phyloP scores from a whole-genome alignment of 1,139 yeast species.

The Protomyces lactucae-debilis region DNA sequence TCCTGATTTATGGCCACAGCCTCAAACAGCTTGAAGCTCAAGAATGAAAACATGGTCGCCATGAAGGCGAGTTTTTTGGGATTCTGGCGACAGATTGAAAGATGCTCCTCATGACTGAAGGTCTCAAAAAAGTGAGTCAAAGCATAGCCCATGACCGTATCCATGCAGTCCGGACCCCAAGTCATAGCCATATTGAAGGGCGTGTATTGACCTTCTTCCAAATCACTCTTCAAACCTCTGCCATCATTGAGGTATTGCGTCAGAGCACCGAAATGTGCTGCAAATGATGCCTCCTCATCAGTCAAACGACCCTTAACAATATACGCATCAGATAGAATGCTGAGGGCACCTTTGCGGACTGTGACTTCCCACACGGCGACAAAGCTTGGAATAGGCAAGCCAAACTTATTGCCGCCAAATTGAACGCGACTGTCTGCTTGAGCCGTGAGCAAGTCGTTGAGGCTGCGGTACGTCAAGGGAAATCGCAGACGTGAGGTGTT shows the following conservation, averaged over 20 bases:
- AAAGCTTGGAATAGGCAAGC: background rate
- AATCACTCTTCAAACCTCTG: background rate
- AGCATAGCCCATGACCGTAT: background rate
- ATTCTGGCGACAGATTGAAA: background rate
- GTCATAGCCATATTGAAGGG: background rate
- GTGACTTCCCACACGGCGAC: background rate
- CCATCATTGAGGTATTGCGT: background rate
- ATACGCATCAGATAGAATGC: background rate
- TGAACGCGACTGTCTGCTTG: background rate
- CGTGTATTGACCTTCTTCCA: background rate
- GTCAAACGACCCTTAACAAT: background rate
- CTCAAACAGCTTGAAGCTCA: background rate
- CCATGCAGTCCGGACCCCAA: background rate
- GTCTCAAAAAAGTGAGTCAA: background rate
- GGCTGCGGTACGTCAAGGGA: background rate
- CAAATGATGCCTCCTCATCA: background rate
- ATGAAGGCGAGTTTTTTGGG: background rate
- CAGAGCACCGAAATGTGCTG: background rate
- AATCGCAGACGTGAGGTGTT: background rate
- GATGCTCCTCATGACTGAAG: background rate
- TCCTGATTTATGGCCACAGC: background rate
- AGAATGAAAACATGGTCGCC: background rate
- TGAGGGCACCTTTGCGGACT: background rate
- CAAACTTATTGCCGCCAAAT: background rate
- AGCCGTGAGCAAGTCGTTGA: background rate